These are phyloP conservation scores for Ophiocordyceps camponoti-saundersi DNA, from an alignment of 2,329 filamentous ascomycete species.

Conservation along the genomic window DNA sequence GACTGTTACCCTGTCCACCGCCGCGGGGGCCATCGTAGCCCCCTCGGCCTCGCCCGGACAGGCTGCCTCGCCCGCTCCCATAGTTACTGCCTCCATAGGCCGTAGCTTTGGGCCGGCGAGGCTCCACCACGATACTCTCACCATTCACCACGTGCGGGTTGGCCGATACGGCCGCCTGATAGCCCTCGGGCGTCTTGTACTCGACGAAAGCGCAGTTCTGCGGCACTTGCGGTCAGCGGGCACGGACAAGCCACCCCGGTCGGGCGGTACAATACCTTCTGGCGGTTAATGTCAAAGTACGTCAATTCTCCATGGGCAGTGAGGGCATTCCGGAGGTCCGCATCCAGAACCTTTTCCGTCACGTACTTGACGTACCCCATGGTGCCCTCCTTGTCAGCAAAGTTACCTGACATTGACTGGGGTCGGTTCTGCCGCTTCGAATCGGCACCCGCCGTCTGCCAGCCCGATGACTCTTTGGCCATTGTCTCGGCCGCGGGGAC, in stretches of 20 bases:
- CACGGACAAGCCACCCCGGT: constrained; percentile 5
- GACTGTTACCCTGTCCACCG: constrained; percentile 42
- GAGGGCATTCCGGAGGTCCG: constrained; percentile 54
- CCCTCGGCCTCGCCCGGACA: constrained; percentile 47
- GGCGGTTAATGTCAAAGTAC: constrained; percentile 63
- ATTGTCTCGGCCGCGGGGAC: constrained; percentile 21
- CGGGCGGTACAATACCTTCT: constrained; percentile 45
- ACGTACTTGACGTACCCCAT: constrained; percentile 94
- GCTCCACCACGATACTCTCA: constrained; percentile 74
- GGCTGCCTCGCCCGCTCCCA: constrained; percentile 41
- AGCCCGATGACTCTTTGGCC: constrained; percentile 38
- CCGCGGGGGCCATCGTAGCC: constrained; percentile 42
- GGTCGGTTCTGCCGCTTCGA: constrained; percentile 69
- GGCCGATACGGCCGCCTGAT: constrained; percentile 63
- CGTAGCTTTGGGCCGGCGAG: constrained; percentile 61
- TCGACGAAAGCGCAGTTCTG: constrained; percentile 97
- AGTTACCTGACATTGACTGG: constrained; percentile 42
- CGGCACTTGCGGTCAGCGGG: background rate
- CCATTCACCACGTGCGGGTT: constrained; percentile 78
- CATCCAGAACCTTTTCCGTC: constrained; percentile 67
- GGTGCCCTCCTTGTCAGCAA: constrained; percentile 55
- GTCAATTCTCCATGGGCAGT: constrained; percentile 54
- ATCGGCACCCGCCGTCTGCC: constrained; percentile 78
- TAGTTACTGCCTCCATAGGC: constrained; percentile 56
- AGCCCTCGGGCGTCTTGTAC: constrained; percentile 65